Evolutionary conservation across 495 filamentous ascomycete species (phyloP).

Genomic region (Daldinia grandis): DNA sequence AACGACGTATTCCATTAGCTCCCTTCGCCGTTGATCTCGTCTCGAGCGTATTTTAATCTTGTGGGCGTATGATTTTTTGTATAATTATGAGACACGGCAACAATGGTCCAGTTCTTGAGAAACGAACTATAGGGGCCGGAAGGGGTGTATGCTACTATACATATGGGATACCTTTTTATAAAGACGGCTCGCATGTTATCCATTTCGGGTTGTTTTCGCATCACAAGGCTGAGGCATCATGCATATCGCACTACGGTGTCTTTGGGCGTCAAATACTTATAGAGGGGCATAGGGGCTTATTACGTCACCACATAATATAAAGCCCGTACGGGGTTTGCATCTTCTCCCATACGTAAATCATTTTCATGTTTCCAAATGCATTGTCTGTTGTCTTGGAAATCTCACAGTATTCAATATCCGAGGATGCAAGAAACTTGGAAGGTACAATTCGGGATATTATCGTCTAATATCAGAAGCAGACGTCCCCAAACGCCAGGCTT

Average conservation of each 20-base stretch:
- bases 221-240: slow-evolving; percentile 2
- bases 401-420: not conserved
- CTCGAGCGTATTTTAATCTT: slow-evolving; percentile 72
- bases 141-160: not conserved
- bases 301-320: slow-evolving; percentile 17
- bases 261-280: slow-evolving; percentile 4
- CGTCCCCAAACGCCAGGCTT: slow-evolving; percentile 34
- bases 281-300: slow-evolving; percentile 6
- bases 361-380: not conserved
- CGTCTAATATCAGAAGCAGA: slow-evolving; percentile 18
- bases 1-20: slow-evolving; percentile 57
- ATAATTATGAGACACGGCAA: slow-evolving; percentile 4
- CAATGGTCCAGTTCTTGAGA: not conserved
- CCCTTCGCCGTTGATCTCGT: slow-evolving; percentile 85
- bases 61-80: slow-evolving; percentile 1
- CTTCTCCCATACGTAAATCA: not conserved
- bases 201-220: slow-evolving; percentile 7
- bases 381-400: not conserved
- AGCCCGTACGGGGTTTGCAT: slow-evolving; percentile 7
- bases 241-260: slow-evolving; percentile 6
- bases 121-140: not conserved
- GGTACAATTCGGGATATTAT: slow-evolving; percentile 11
- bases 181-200: not conserved
- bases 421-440: slow-evolving; percentile 29
- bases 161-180: not conserved